These are phyloP conservation scores for Crepidotus variabilis DNA, from an alignment of 768 basidiomycete genomes.

Conservation along the genomic window DNA sequence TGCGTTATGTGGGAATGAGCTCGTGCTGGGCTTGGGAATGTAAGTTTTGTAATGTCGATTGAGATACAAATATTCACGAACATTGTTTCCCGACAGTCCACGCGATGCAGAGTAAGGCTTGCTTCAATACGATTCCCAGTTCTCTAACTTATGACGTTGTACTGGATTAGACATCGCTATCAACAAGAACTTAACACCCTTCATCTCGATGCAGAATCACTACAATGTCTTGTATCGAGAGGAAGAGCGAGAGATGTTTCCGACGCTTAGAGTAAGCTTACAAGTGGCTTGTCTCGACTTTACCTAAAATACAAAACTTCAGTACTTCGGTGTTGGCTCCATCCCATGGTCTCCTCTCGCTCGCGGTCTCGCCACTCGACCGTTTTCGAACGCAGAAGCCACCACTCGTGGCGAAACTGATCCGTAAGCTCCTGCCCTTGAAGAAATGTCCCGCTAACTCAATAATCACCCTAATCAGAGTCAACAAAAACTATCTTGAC, in stretches of 20 bases:
- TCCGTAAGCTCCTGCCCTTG: background rate
- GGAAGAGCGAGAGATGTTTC: slow-evolving; percentile 65
- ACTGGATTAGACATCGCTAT: slow-evolving; percentile 66
- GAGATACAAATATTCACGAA: background rate
- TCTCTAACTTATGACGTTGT: no score
- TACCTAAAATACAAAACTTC: no score
- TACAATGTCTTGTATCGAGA: slow-evolving; percentile 61
- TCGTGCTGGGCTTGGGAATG: slow-evolving; percentile 56
- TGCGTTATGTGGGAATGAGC: slow-evolving; percentile 57
- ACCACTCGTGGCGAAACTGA: background rate
- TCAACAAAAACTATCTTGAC: background rate
- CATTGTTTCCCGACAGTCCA: slow-evolving; percentile 31
- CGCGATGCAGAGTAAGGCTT: slow-evolving; percentile 47
- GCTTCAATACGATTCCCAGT: background rate
- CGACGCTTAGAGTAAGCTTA: slow-evolving; percentile 43
- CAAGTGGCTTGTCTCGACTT: background rate
- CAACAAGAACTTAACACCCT: slow-evolving; percentile 51
- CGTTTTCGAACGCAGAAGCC: background rate
- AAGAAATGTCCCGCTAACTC: background rate
- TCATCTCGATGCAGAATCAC: slow-evolving; percentile 72
- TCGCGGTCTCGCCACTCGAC: slow-evolving; percentile 14
- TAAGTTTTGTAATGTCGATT: slow-evolving; percentile 18
- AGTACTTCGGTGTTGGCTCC: slow-evolving; percentile 50
- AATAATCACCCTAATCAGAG: background rate
- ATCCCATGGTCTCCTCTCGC: slow-evolving; percentile 62